phyloP scores from a whole-genome alignment of 2,329 filamentous ascomycete species.

The Fulvia fulva region DNA sequence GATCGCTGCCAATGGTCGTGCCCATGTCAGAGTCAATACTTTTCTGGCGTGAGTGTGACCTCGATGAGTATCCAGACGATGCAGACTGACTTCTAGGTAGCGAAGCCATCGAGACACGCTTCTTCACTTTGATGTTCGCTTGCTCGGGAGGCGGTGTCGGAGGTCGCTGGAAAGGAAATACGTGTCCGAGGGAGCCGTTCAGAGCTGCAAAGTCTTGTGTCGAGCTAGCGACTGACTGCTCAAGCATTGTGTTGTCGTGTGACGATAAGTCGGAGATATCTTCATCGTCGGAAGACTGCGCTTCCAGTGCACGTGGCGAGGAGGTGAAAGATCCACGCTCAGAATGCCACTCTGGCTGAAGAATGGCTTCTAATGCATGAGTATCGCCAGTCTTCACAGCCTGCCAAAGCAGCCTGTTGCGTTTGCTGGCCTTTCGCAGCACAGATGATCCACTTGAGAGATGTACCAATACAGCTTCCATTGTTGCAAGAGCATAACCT shows the following conservation, averaged over 20 bases:
- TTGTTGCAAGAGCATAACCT: slow-evolving; percentile 92
- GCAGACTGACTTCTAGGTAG: slow-evolving; percentile 71
- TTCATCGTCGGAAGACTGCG: slow-evolving; percentile 22
- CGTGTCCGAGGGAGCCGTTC: slow-evolving; percentile 64
- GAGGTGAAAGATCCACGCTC: slow-evolving; percentile 18
- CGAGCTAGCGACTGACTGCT: neutral
- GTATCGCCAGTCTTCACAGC: slow-evolving; percentile 75
- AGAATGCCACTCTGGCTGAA: slow-evolving; percentile 57
- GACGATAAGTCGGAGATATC: slow-evolving; percentile 13
- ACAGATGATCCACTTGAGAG: slow-evolving; percentile 76
- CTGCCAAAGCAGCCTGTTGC: slow-evolving; percentile 85
- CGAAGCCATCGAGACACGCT: slow-evolving; percentile 78
- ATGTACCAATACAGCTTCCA: slow-evolving; percentile 90
- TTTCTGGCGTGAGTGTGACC: slow-evolving; percentile 69
- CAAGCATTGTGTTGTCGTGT: neutral
- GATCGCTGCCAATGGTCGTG: slow-evolving; percentile 58
- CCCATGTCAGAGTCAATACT: slow-evolving; percentile 72
- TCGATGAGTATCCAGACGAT: slow-evolving; percentile 70
- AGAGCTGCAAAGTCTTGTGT: slow-evolving; percentile 30
- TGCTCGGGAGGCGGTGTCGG: slow-evolving; percentile 44
- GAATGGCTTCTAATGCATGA: slow-evolving; percentile 68
- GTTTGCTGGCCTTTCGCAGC: slow-evolving; percentile 75
- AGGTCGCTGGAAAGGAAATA: slow-evolving; percentile 82
- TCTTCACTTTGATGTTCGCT: slow-evolving; percentile 60
- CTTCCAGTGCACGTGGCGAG: slow-evolving; percentile 17